phyloP scores from a whole-genome alignment of 108 stramenopile genomes.

The Pseudonitzschia multiseries region DNA sequence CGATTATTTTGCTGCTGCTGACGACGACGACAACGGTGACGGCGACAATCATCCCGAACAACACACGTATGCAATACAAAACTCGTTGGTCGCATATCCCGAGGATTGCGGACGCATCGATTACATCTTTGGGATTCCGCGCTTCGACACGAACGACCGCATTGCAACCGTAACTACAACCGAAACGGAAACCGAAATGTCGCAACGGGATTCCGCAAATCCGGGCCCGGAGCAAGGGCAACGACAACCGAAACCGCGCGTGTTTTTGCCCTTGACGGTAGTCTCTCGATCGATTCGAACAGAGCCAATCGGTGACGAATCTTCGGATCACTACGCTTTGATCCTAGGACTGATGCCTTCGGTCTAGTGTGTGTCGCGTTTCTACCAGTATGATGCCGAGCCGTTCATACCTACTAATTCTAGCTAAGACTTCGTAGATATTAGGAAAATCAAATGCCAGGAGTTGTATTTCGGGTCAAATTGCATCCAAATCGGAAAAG shows the following conservation, averaged over 20 bases:
- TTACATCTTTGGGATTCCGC: slow-evolving; percentile 25
- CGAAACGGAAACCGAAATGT: too few relatives aligned
- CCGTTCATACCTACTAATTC: too few relatives aligned
- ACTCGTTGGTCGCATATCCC: slow-evolving; percentile 24
- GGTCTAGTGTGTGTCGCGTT: not conserved
- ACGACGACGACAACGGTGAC: not conserved
- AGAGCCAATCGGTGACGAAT: slow-evolving; percentile 23
- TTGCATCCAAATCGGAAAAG: too few relatives aligned
- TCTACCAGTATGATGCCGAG: too few relatives aligned
- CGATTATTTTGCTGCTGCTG: not conserved
- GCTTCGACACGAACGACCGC: not conserved
- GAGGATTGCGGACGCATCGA: slow-evolving; percentile 36
- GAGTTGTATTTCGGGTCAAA: too few relatives aligned
- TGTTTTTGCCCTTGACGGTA: slow-evolving; percentile 9
- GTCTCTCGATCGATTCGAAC: slow-evolving; percentile 1
- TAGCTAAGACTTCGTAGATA: too few relatives aligned
- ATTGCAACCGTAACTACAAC: not conserved
- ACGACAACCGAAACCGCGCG: not conserved
- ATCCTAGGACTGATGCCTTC: slow-evolving; percentile 13
- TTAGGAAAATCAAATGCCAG: too few relatives aligned
- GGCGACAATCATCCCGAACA: not conserved
- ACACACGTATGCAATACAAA: slow-evolving; percentile 22
- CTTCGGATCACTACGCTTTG: slow-evolving; percentile 35
- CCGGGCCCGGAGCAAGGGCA: not conserved
- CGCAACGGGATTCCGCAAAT: too few relatives aligned